Percentiles rank a stretch among this genome's conserved stretches.
Evolutionary conservation across 148 eudicot species (phyloP).

Genomic region (Pharnaceum exiguum): DNA sequence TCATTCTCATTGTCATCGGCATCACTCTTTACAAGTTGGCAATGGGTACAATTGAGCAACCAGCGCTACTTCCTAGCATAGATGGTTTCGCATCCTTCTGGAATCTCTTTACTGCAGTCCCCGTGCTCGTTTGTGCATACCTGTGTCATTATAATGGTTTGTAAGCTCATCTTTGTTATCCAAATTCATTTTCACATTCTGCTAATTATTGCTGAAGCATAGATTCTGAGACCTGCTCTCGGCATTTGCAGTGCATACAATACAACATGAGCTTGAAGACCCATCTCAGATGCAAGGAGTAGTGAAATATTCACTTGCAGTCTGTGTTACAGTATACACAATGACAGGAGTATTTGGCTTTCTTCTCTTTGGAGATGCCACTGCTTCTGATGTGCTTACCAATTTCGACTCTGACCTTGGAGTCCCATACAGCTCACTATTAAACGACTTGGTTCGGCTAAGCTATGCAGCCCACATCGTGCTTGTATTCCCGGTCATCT

Average conservation of each 20-base stretch:
- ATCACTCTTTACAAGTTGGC: conserved; percentile 65
- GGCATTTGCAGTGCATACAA: conserved; percentile 75
- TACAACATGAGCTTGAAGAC: conserved; percentile 75
- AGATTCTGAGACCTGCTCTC: not conserved
- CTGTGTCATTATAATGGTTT: conserved; percentile 94
- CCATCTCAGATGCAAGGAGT: conserved; percentile 56
- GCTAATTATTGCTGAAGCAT: not conserved
- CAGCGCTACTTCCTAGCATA: conserved; percentile 67
- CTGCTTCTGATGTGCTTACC: conserved; percentile 82
- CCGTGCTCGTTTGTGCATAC: conserved; percentile 88
- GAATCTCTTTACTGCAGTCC: conserved; percentile 76
- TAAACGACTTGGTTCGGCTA: conserved; percentile 73
- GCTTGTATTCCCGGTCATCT: conserved; percentile 89
- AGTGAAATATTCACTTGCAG: conserved; percentile 60
- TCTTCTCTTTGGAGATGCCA: conserved; percentile 82
- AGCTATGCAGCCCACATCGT: conserved; percentile 90
- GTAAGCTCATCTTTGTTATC: not conserved
- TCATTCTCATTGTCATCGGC: conserved; percentile 62
- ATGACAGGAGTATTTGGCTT: conserved; percentile 84
- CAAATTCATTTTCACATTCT: not conserved
- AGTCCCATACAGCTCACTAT: conserved; percentile 66
- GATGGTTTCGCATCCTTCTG: conserved; percentile 43
- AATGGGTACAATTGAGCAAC: conserved; percentile 55
- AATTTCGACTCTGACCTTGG: conserved; percentile 84
- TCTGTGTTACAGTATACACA: conserved; percentile 70